phyloP scores from a whole-genome alignment of 148 eudicot genomes.

The Fagopyrum esculentum region DNA sequence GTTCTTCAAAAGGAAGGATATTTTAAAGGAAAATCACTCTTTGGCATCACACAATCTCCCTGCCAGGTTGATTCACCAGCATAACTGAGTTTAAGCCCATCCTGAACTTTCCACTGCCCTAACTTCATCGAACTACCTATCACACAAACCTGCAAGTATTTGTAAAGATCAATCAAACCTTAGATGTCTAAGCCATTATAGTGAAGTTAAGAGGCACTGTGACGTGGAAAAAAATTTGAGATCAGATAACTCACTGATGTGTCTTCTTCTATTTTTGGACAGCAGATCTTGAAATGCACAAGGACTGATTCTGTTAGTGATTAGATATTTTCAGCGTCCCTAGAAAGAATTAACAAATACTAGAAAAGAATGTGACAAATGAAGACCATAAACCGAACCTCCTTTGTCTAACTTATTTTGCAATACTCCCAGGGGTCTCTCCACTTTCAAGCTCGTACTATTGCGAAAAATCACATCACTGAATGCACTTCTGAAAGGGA shows the following conservation, averaged over 20 bases:
- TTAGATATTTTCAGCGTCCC: constrained; percentile 9
- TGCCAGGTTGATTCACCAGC: constrained; percentile 88
- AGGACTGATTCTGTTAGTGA: constrained; percentile 56
- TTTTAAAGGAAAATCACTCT: constrained; percentile 77
- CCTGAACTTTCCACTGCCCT: constrained; percentile 75
- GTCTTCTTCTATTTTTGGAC: constrained; percentile 73
- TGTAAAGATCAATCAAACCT: background rate
- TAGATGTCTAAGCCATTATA: background rate
- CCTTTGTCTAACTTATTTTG: constrained; percentile 44
- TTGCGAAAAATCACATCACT: constrained; percentile 67
- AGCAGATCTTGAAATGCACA: constrained; percentile 75
- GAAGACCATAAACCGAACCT: constrained; percentile 28
- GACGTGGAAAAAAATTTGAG: background rate
- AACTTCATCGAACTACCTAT: constrained; percentile 67
- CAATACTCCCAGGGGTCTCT: constrained; percentile 50
- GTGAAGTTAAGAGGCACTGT: background rate
- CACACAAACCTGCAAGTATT: constrained; percentile 56
- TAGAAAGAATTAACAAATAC: background rate
- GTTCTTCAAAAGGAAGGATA: constrained; percentile 47
- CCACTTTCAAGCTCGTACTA: constrained; percentile 36
- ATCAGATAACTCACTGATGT: constrained; percentile 52
- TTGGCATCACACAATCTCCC: constrained; percentile 58
- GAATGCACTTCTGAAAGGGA: constrained; percentile 87
- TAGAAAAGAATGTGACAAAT: constrained; percentile 4
- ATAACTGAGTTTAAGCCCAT: constrained; percentile 62